Percentiles rank a stretch among this genome's conserved stretches.
These are phyloP conservation scores for Chionographis japonica DNA, from an alignment of 106 monocot species.

Conservation along the genomic window DNA sequence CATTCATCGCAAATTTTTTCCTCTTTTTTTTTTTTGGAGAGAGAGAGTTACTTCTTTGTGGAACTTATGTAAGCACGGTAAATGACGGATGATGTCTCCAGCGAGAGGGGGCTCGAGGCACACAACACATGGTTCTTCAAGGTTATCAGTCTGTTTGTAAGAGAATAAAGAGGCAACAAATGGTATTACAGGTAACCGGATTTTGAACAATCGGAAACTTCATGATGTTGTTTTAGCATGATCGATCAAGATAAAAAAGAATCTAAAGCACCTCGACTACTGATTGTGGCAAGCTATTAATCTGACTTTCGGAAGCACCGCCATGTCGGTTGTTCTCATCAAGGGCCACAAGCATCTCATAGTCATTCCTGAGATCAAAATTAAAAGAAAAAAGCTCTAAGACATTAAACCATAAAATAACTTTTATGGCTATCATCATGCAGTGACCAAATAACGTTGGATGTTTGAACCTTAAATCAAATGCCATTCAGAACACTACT, in stretches of 20 bases:
- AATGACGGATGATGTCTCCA: conserved; percentile 72
- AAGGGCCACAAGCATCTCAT: conserved; percentile 80
- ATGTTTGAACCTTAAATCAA: too few species aligned
- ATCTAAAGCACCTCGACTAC: conserved; percentile 50
- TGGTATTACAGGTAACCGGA: not conserved
- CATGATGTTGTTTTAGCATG: too few species aligned
- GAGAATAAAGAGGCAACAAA: not conserved
- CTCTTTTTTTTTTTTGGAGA: not conserved
- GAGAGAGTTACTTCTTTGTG: conserved; percentile 65
- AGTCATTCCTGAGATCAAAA: conserved; percentile 52
- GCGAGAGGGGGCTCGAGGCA: conserved; percentile 65
- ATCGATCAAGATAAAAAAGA: too few species aligned
- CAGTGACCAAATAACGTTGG: too few species aligned
- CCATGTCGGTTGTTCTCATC: conserved; percentile 68
- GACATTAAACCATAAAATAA: too few species aligned
- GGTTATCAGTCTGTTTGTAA: conserved; percentile 24
- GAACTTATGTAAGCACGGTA: conserved; percentile 91
- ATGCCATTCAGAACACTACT: too few species aligned
- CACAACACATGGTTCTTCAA: conserved; percentile 67
- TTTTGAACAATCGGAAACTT: too few species aligned
- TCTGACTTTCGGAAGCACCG: conserved; percentile 77
- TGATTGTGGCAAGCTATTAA: conserved; percentile 77
- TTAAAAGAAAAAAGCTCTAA: too few species aligned
- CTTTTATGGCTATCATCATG: too few species aligned
- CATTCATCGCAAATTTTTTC: too few species aligned